These are phyloP conservation scores for Hyparrhenia diplandra DNA, from an alignment of 176 grass and related monocot species.

Conservation along the genomic window DNA sequence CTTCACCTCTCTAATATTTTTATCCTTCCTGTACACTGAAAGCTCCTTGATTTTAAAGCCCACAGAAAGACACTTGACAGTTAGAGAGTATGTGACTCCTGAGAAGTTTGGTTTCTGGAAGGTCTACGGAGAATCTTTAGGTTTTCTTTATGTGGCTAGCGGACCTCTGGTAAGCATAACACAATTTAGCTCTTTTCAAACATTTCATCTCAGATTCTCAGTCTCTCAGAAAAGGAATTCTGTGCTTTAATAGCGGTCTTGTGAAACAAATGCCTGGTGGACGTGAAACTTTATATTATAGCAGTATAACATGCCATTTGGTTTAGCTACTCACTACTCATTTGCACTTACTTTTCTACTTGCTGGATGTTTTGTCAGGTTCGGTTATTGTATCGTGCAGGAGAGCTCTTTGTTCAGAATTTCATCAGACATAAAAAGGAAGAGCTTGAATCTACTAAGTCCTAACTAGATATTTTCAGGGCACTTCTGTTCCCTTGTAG, in stretches of 20 bases:
- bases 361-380: too few relatives aligned
- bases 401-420: too few relatives aligned
- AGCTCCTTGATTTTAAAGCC: constrained; percentile 52
- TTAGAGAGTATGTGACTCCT: constrained; percentile 83
- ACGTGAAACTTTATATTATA: background rate
- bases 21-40: background rate
- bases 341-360: too few relatives aligned
- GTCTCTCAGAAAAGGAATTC: background rate
- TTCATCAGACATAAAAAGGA: too few relatives aligned
- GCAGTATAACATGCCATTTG: background rate
- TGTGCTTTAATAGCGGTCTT: background rate
- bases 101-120: constrained; percentile 95
- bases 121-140: constrained; percentile 75
- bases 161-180: constrained; percentile 62
- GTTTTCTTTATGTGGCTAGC: constrained; percentile 85
- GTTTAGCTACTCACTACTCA: background rate
- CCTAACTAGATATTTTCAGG: too few relatives aligned
- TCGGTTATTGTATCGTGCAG: too few relatives aligned
- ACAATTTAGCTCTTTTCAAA: background rate
- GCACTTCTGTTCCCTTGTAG: too few relatives aligned
- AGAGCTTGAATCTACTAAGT: too few relatives aligned
- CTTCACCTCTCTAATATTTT: background rate
- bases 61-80: constrained; percentile 64
- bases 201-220: background rate
- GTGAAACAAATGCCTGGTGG: background rate